These are phyloP conservation scores for Saitozyma sp. DNA, from an alignment of 768 basidiomycete genomes.

Conservation along the genomic window DNA sequence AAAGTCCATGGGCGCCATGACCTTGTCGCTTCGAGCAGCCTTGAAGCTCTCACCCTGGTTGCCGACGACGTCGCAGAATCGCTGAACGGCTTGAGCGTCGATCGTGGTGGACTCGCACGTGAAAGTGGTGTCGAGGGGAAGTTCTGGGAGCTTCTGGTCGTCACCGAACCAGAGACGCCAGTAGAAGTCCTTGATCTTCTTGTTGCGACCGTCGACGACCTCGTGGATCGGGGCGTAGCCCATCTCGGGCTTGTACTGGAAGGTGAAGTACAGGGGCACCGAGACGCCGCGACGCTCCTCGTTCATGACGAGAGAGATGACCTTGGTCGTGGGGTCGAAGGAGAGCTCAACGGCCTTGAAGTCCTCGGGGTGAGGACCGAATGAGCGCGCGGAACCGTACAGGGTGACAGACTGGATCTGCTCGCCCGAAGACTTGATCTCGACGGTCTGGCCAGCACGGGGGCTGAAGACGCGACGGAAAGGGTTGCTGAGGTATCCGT, in stretches of 20 bases:
- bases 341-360: slow-evolving; percentile 83
- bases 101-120: slow-evolving; percentile 82
- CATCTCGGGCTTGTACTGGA: slow-evolving; percentile 81
- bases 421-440: slow-evolving; percentile 59
- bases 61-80: slow-evolving; percentile 81
- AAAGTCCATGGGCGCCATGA: slow-evolving; percentile 96
- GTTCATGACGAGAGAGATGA: slow-evolving; percentile 71
- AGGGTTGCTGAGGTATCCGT: slow-evolving; percentile 82
- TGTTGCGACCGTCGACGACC: slow-evolving; percentile 75
- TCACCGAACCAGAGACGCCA: slow-evolving; percentile 99
- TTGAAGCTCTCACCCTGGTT: slow-evolving; percentile 92
- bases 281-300: slow-evolving; percentile 77
- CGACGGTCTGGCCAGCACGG: slow-evolving; percentile 73
- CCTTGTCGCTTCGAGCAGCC: slow-evolving; percentile 63
- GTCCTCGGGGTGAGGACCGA: slow-evolving; percentile 66
- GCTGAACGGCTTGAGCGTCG: slow-evolving; percentile 71
- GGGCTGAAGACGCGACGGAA: slow-evolving; percentile 82
- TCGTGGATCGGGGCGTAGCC: slow-evolving; percentile 94
- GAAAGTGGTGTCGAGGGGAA: slow-evolving; percentile 79
- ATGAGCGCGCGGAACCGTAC: slow-evolving; percentile 77
- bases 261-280: slow-evolving; percentile 78
- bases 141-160: slow-evolving; percentile 69
- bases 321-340: slow-evolving; percentile 59
- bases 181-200: slow-evolving; percentile 93
- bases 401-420: slow-evolving; percentile 64